These are phyloP conservation scores for Gyrodon lividus DNA, from an alignment of 768 basidiomycete genomes.

Conservation along the genomic window DNA sequence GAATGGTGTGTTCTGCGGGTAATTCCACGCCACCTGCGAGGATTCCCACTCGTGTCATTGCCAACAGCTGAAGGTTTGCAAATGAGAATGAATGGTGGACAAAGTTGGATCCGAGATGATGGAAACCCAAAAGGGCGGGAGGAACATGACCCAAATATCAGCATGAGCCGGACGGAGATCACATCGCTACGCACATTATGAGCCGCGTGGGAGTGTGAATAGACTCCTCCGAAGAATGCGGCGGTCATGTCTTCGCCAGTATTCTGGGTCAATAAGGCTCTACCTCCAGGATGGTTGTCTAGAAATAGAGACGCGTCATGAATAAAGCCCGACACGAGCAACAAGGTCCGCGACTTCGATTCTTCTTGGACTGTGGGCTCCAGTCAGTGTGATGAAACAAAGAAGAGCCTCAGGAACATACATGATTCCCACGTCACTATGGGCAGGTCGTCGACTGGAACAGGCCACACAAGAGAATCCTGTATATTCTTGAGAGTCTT, in stretches of 20 bases:
- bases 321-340: slow-evolving; percentile 83
- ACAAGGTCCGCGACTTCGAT: slow-evolving; percentile 58
- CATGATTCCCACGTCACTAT: slow-evolving; percentile 81
- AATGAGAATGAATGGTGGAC: not conserved
- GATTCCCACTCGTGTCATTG: slow-evolving; percentile 76
- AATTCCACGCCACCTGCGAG: slow-evolving; percentile 64
- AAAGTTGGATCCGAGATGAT: not conserved
- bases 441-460: slow-evolving; percentile 57
- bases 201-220: slow-evolving; percentile 81
- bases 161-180: not conserved
- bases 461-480: slow-evolving; percentile 64
- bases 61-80: slow-evolving; percentile 45
- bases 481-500: slow-evolving; percentile 67
- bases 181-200: slow-evolving; percentile 55
- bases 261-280: slow-evolving; percentile 49
- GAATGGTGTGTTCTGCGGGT: slow-evolving; percentile 40
- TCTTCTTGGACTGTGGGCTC: slow-evolving; percentile 57
- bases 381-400: slow-evolving; percentile 1
- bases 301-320: slow-evolving; percentile 77
- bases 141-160: not conserved
- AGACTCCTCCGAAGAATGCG: slow-evolving; percentile 83
- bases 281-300: slow-evolving; percentile 81
- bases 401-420: slow-evolving; percentile 35
- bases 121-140: not conserved
- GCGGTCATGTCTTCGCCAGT: slow-evolving; percentile 84